A percentile compares a stretch with the other conserved stretches of the same genome.
These are phyloP conservation scores for Pistacia vera DNA, from an alignment of 345 rosid genomes.

Conservation along the genomic window DNA sequence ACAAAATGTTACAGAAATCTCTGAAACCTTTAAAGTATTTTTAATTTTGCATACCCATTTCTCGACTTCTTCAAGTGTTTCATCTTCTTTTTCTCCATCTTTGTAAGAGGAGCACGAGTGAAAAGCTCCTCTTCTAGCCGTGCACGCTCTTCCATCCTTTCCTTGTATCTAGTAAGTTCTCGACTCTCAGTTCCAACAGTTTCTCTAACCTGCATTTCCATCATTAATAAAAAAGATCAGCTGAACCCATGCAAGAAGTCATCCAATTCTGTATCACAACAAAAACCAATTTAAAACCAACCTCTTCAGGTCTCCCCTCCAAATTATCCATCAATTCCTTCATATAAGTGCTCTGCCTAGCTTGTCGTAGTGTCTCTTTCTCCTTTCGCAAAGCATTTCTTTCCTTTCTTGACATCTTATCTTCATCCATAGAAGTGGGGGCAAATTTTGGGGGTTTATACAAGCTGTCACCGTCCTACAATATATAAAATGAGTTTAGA, in stretches of 20 bases:
- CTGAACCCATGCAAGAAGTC: not conserved
- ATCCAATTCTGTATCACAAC: constrained; percentile 2
- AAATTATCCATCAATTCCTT: constrained; percentile 76
- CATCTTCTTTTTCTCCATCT: constrained; percentile 66
- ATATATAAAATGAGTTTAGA: constrained; percentile 21
- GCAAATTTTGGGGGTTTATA: constrained; percentile 81
- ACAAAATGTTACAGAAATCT: not conserved
- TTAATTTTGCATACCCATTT: constrained; percentile 62
- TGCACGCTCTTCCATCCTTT: constrained; percentile 67
- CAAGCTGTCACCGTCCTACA: constrained; percentile 54
- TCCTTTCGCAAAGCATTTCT: constrained; percentile 70
- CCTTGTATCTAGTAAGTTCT: constrained; percentile 59
- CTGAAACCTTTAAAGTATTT: constrained; percentile 1
- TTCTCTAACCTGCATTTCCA: constrained; percentile 63
- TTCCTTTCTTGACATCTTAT: constrained; percentile 74
- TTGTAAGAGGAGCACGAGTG: constrained; percentile 69
- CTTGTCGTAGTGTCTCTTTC: constrained; percentile 55
- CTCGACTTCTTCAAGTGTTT: constrained; percentile 75
- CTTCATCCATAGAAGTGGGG: constrained; percentile 74
- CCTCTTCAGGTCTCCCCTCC: constrained; percentile 91
- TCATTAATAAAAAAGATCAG: constrained; percentile 20
- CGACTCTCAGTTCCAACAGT: constrained; percentile 63
- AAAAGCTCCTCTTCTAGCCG: constrained; percentile 79
- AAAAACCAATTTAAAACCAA: constrained; percentile 27
- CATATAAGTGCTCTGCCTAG: constrained; percentile 57